These are phyloP conservation scores for Fusarium keratoplasticum DNA, from an alignment of 2,329 filamentous ascomycete genomes.

Conservation along the genomic window DNA sequence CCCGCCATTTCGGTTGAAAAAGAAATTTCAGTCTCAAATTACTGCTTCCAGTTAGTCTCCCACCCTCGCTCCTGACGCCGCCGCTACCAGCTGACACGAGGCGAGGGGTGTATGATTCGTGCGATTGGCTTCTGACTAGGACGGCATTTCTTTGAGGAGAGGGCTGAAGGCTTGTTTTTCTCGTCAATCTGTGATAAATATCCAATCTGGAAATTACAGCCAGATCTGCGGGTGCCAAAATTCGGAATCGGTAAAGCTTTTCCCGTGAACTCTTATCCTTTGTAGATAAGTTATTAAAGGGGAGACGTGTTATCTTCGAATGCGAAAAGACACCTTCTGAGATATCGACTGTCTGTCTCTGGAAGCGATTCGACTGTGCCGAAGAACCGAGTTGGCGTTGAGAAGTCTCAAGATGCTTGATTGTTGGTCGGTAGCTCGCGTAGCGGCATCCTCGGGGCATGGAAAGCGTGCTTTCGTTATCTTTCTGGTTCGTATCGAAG, in stretches of 20 bases:
- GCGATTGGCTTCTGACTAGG: not conserved
- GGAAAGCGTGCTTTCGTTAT: not conserved
- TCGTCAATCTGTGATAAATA: not conserved
- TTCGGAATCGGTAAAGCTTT: not conserved
- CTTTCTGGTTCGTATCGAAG: not conserved
- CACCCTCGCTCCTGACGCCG: not conserved
- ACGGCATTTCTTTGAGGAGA: not conserved
- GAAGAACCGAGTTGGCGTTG: not conserved
- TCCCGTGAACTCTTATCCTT: not conserved
- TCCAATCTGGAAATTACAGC: not conserved
- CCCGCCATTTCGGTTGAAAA: not conserved
- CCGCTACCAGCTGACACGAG: not conserved
- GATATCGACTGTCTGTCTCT: not conserved
- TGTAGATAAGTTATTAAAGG: not conserved
- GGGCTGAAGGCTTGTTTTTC: not conserved
- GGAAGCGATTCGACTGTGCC: not conserved
- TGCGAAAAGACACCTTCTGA: not conserved
- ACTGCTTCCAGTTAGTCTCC: constrained; percentile 9
- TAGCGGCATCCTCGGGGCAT: no score
- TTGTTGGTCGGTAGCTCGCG: not conserved
- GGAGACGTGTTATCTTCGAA: not conserved
- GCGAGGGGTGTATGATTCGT: constrained; percentile 6
- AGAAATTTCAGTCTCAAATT: constrained; percentile 32
- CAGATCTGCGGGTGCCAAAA: not conserved
- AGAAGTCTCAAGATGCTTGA: not conserved